A percentile compares a stretch with the other conserved stretches of the same genome.
phyloP scores from a whole-genome alignment of 2,329 filamentous ascomycete species.

The Alternaria hordeiaustralica region DNA sequence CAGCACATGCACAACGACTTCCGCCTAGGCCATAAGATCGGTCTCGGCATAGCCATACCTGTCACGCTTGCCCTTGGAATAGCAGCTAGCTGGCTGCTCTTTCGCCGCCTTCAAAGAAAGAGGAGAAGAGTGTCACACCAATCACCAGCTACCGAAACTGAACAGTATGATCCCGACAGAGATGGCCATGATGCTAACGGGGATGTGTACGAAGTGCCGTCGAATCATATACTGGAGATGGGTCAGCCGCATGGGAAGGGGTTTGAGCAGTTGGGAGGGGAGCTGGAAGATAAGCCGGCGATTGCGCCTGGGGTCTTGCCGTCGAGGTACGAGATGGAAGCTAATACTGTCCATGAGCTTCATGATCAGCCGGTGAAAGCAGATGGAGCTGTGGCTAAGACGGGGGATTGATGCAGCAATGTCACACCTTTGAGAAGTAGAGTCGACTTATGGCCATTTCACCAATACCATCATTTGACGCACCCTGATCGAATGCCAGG shows the following conservation, averaged over 20 bases:
- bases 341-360: rapidly evolving
- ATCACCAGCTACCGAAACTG: not conserved
- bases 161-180: not conserved
- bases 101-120: not conserved
- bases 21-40: not conserved
- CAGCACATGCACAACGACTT: not conserved
- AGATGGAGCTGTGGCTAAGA: not conserved
- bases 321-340: not conserved
- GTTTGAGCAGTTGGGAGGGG: not conserved
- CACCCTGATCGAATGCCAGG: no score
- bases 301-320: not conserved
- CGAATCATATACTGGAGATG: not conserved
- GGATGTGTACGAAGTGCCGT: not conserved
- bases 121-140: not conserved
- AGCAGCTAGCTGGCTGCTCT: not conserved
- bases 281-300: not conserved
- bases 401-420: not conserved
- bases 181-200: rapidly evolving
- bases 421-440: no score
- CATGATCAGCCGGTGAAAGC: not conserved
- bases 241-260: not conserved
- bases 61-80: not conserved
- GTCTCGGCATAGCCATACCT: not conserved
- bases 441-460: no score
- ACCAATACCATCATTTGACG: no score